Base-by-base conservation (phyloP, 208 protist species). In the Herpetomonas tarakana region DNA sequence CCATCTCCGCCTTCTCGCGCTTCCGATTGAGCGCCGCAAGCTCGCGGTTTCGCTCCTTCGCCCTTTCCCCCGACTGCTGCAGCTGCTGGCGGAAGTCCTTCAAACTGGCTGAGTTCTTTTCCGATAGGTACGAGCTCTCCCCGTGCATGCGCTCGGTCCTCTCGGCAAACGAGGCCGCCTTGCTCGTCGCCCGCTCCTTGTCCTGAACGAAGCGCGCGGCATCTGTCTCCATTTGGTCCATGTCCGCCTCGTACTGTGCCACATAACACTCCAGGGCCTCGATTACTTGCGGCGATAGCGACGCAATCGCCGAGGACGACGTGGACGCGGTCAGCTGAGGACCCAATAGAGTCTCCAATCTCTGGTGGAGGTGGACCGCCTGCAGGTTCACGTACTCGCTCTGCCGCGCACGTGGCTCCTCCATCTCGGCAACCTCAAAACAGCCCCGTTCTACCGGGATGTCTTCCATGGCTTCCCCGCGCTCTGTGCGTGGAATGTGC, bases 381-480 rank as follows among this genome's bases (percentile, higher is more conserved):
- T 69, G 65, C 68, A 81, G 71, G 64, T 86, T 83, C 14, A 91
- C 67, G 49, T 57, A 77, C 65, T 91, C 84, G 30, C 84, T 91
- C 25, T 83, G 80, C 12, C 84, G 84, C 27, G 80, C 75, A 2
- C 84, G 79, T 6, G 72, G 61, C 7, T 74, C 70, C 60, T 91
- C 79, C 24, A 72, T 58, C 54, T 87, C 76, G 7, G 75, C 54
- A 39, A 35, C 38, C 22, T 83, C 66, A 12, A 72, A 61, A 16
- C 28, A 2, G 29, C 72, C 62, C 14, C 64, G 65, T 30, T 80
- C 76, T 45, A 76, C 55, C 49, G 52, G 63, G 12, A 57, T 14
- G 55, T 76, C 45, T 46, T 78, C 62, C 21, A 68, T 65, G 2
- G 35, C 53, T 35, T 41, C 57, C 18, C 60, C 64, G 65, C n/a